Evolutionary conservation across 2,329 filamentous ascomycete genomes (phyloP).

Genomic region (Trichoderma arundinaceum): DNA sequence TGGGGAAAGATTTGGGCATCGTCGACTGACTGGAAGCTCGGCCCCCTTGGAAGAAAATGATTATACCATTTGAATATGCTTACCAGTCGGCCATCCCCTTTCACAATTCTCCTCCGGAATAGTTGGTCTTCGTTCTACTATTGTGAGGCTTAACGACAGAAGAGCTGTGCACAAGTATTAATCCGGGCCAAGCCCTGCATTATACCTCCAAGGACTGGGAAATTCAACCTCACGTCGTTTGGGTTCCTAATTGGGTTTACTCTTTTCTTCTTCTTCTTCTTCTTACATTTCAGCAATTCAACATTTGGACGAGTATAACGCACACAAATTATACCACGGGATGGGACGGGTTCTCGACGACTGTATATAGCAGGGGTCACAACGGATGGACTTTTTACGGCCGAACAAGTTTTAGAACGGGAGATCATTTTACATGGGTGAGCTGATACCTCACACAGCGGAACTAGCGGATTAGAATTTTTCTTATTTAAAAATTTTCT

Average conservation of each 20-base stretch:
- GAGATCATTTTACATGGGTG: background rate
- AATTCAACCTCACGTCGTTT: background rate
- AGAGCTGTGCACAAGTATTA: background rate
- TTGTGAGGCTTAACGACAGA: background rate
- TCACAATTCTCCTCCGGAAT: background rate
- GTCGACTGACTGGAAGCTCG: background rate
- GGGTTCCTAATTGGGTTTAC: background rate
- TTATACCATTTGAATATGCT: background rate
- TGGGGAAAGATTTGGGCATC: background rate
- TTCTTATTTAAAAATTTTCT: background rate
- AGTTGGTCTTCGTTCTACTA: background rate
- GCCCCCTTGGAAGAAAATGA: background rate
- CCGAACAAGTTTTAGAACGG: slow-evolving; percentile 16
- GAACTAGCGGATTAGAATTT: slow-evolving; percentile 22
- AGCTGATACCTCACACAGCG: slow-evolving; percentile 11
- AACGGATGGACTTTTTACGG: slow-evolving; percentile 14
- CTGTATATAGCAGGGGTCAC: slow-evolving; percentile 12
- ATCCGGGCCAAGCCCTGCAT: too few species aligned
- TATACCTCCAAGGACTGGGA: background rate
- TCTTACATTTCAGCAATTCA: slow-evolving; percentile 1
- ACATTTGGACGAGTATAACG: background rate
- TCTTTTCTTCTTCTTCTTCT: background rate
- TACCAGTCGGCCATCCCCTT: background rate
- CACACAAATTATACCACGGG: background rate
- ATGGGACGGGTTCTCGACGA: background rate